These are phyloP conservation scores for Cymbopogon flexuosus DNA, from an alignment of 202 grass and related monocot genomes.

Conservation along the genomic window DNA sequence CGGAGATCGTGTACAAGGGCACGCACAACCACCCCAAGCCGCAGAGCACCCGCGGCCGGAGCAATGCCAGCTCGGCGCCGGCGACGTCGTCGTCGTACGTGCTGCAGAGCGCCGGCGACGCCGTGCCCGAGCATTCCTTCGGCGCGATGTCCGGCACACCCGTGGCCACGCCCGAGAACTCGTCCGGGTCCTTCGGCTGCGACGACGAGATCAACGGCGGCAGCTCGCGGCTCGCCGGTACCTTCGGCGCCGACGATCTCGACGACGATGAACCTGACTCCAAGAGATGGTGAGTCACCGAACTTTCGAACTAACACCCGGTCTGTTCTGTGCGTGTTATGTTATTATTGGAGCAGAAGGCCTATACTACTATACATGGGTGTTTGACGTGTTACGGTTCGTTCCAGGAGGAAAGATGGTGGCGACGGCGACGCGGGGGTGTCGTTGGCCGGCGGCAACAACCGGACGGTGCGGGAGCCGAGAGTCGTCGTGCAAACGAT, in stretches of 20 bases:
- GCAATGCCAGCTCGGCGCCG: slow-evolving; percentile 18
- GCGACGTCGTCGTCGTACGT: slow-evolving; percentile 25
- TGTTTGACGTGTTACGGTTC: not conserved
- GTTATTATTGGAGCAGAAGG: not conserved
- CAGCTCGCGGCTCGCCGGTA: slow-evolving; percentile 31
- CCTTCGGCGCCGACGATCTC: slow-evolving; percentile 26
- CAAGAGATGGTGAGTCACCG: slow-evolving; percentile 52
- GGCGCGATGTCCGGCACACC: slow-evolving; percentile 40
- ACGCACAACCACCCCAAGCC: slow-evolving; percentile 87
- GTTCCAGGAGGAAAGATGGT: slow-evolving; percentile 38
- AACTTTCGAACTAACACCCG: not conserved
- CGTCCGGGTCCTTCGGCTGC: slow-evolving; percentile 56
- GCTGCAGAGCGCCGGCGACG: slow-evolving; percentile 2
- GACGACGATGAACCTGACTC: slow-evolving; percentile 61
- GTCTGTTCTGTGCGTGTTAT: too few species aligned
- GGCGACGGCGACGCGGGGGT: slow-evolving; percentile 20
- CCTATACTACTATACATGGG: not conserved
- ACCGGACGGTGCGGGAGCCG: slow-evolving; percentile 65
- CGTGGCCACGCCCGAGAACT: slow-evolving; percentile 70
- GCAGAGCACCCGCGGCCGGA: slow-evolving; percentile 39
- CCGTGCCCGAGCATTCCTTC: slow-evolving; percentile 38
- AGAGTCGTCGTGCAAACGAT: slow-evolving; percentile 70
- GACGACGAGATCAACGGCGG: slow-evolving; percentile 66
- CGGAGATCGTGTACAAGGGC: slow-evolving; percentile 93
- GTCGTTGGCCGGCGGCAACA: slow-evolving; percentile 23